Percentiles rank a stretch among this genome's conserved stretches.
Evolutionary conservation across 192 early-diverging fungal genomes (phyloP).

Genomic region (Backusella mclennaniae): DNA sequence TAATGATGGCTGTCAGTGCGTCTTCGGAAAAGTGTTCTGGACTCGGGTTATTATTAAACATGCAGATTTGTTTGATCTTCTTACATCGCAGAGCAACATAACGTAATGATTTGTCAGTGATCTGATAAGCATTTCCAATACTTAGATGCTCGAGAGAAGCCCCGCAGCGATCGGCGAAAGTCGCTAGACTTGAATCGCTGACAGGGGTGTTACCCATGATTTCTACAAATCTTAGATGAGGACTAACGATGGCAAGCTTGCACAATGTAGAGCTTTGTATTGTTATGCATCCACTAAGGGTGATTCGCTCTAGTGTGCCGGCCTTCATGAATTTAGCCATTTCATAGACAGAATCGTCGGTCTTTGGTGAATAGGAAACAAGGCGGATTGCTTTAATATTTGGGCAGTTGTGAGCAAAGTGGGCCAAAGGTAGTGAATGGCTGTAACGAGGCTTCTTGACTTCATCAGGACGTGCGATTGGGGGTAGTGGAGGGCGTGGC

Average conservation of each 20-base stretch:
- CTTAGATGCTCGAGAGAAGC: conserved; percentile 20
- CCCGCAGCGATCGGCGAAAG: conserved; percentile 30
- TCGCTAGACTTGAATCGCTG: conserved; percentile 24
- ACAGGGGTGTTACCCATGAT: conserved; percentile 30
- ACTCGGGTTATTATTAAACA: conserved; percentile 29
- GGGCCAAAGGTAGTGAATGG: conserved; percentile 23
- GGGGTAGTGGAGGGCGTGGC: neutral
- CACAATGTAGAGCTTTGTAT: conserved; percentile 35
- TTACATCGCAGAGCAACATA: conserved; percentile 21
- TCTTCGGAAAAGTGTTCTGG: conserved; percentile 20
- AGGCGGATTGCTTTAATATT: conserved; percentile 21
- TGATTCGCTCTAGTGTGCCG: conserved; percentile 12
- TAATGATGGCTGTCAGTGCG: conserved; percentile 16
- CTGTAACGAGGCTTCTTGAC: conserved; percentile 6
- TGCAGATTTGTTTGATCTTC: conserved; percentile 20
- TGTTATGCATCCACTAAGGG: conserved; percentile 21
- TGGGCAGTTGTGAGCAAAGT: conserved; percentile 34
- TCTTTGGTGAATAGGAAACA: conserved; percentile 29
- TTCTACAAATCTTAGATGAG: conserved; percentile 23
- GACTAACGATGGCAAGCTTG: conserved; percentile 31
- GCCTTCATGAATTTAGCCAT: conserved; percentile 29
- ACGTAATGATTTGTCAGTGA: conserved; percentile 25
- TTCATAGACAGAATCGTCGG: conserved; percentile 37
- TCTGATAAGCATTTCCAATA: conserved; percentile 30
- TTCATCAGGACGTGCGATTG: neutral